Percentiles rank a stretch among this genome's conserved stretches.
Evolutionary conservation across 208 protist species (phyloP).

Genomic region (Vickermania ingenoplastis): DNA sequence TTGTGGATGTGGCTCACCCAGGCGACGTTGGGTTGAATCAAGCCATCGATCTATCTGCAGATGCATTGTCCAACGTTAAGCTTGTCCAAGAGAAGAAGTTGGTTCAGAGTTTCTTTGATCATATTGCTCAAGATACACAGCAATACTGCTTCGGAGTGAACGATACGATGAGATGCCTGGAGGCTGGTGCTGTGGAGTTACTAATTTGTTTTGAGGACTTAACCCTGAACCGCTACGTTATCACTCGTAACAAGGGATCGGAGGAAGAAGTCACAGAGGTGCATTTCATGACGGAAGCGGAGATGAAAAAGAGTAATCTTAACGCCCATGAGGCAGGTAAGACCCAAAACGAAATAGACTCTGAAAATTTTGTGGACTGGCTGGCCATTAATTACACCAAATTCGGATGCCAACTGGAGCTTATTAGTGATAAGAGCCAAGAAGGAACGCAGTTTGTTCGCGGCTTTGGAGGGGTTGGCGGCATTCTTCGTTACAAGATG

Average conservation of each 20-base stretch:
- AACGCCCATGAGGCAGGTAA: constrained; percentile 74
- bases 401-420: constrained; percentile 94
- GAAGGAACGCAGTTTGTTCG: constrained; percentile 97
- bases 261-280: constrained; percentile 51
- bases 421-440: constrained; percentile 91
- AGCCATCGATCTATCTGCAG: constrained; percentile 97
- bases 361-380: constrained; percentile 96
- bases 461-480: constrained; percentile 98
- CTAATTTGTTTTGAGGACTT: constrained; percentile 99
- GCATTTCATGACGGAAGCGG: constrained; percentile 58
- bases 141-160: constrained; percentile 98
- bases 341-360: constrained; percentile 85
- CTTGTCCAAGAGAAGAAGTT: constrained; percentile 99
- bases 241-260: constrained; percentile 82
- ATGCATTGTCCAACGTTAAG: constrained; percentile 96
- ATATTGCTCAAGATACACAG: constrained; percentile 97
- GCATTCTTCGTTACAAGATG: constrained; percentile 88
- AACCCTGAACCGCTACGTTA: constrained; percentile 76
- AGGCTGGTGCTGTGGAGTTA: constrained; percentile 97
- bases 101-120: constrained; percentile 97
- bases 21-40: constrained; percentile 99
- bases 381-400: constrained; percentile 97
- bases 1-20: constrained; percentile 99
- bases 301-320: constrained; percentile 73
- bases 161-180: constrained; percentile 95